A percentile compares a stretch with the other conserved stretches of the same genome.
phyloP scores from a whole-genome alignment of 495 filamentous ascomycete genomes.

The Sporormia fimetaria region DNA sequence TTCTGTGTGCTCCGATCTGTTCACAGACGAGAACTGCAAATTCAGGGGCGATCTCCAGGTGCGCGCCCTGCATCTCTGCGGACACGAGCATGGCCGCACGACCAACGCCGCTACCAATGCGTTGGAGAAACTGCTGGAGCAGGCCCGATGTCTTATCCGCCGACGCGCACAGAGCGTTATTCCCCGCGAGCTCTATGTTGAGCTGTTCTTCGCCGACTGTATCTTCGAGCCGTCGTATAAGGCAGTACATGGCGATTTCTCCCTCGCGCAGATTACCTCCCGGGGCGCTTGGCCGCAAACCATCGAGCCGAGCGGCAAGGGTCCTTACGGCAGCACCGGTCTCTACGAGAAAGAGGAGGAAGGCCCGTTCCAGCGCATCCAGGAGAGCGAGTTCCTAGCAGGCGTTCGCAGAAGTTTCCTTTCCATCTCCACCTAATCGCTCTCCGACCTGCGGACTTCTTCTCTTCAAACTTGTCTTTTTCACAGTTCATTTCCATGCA shows the following conservation, averaged over 20 bases:
- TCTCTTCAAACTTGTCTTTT: too few relatives aligned
- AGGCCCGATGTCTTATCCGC: constrained; percentile 34
- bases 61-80: constrained; percentile 38
- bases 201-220: constrained; percentile 38
- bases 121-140: constrained; percentile 32
- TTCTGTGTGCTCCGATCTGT: constrained; percentile 38
- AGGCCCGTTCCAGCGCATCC: constrained; percentile 32
- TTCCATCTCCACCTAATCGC: constrained; percentile 19
- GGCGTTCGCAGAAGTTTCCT: constrained; percentile 33
- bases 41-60: constrained; percentile 42
- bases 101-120: constrained; percentile 19
- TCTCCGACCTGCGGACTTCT: neutral
- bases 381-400: constrained; percentile 37
- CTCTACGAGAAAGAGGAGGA: constrained; percentile 42
- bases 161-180: constrained; percentile 9
- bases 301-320: constrained; percentile 34
- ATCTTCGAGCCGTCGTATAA: constrained; percentile 39
- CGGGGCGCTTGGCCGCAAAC: constrained; percentile 34
- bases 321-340: constrained; percentile 43
- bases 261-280: constrained; percentile 32
- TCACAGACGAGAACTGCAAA: constrained; percentile 34
- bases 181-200: constrained; percentile 31
- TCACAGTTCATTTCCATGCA: neutral
- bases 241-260: constrained; percentile 41
- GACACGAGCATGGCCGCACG: constrained; percentile 25